Conservation (phyloP, 441 rosid genomes). For the Omphalea diandra region DNA sequence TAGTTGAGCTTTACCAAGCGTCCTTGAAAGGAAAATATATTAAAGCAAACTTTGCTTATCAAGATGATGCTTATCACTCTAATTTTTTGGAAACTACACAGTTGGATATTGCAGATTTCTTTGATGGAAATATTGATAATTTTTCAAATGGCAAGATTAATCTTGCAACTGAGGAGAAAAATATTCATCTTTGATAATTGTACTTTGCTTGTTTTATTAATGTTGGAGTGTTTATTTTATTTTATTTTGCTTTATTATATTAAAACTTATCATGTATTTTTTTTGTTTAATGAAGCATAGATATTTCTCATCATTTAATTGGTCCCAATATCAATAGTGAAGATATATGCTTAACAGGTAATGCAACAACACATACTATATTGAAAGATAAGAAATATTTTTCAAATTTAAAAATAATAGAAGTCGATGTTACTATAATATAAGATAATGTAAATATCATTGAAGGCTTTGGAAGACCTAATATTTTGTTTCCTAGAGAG, state of each 20-base stretch:
- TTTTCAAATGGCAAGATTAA: neutral
- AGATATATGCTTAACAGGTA: constrained; percentile 10
- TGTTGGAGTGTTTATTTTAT: neutral
- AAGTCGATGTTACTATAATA: neutral
- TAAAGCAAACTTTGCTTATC: neutral
- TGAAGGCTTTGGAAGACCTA: neutral
- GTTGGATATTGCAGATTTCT: neutral
- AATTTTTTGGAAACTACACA: neutral
- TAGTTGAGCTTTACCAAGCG: constrained; percentile 8
- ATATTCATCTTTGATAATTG: neutral
- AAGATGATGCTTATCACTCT: neutral
- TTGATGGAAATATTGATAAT: neutral
- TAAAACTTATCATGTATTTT: no score
- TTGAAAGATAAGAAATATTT: neutral
- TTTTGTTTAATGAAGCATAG: neutral
- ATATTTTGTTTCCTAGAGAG: neutral
- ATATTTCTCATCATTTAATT: neutral
- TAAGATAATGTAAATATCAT: neutral
- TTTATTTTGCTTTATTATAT: neutral
- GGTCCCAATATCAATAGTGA: neutral
- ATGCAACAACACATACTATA: neutral
- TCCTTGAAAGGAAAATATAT: constrained; percentile 5
- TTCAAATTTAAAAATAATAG: neutral
- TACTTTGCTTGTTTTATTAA: neutral
- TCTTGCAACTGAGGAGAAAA: neutral